A percentile compares a stretch with the other conserved stretches of the same genome.
Conservation (phyloP, 257 asterid species). For the Phtheirospermum japonicum region DNA sequence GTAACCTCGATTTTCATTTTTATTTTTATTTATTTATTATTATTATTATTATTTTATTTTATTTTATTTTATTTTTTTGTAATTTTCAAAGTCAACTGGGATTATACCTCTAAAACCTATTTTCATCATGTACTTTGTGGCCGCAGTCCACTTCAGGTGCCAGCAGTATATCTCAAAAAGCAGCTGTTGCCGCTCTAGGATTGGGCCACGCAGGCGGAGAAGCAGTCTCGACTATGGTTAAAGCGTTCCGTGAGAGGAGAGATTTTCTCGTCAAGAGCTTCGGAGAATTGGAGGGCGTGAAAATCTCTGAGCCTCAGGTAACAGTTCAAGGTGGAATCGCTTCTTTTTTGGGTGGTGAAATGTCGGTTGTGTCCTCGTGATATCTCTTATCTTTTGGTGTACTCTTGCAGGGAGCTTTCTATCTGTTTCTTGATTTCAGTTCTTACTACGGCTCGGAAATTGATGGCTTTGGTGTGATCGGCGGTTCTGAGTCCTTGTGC, state of each 20-base stretch:
- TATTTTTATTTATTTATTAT: no score
- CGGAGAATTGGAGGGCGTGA: conserved; percentile 68
- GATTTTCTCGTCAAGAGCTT: conserved; percentile 82
- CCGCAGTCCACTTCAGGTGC: conserved; percentile 93
- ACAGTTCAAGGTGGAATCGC: no score
- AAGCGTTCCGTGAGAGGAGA: conserved; percentile 88
- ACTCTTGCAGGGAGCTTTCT: conserved; percentile 81
- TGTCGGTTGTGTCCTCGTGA: background rate
- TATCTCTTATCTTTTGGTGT: background rate
- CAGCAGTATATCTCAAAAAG: conserved; percentile 92
- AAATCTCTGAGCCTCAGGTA: conserved; percentile 89
- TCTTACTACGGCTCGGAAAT: conserved; percentile 59
- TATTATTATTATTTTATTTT: no score
- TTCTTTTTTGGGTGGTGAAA: background rate
- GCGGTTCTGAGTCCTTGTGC: conserved; percentile 80
- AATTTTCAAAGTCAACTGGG: no score
- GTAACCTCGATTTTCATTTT: no score
- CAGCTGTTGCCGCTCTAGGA: conserved; percentile 88
- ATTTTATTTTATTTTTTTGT: background rate
- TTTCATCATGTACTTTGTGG: background rate
- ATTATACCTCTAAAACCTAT: background rate
- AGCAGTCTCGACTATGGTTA: conserved; percentile 72
- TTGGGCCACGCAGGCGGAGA: conserved; percentile 97
- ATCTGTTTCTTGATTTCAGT: conserved; percentile 89
- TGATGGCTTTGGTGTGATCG: conserved; percentile 66